These are phyloP conservation scores for Draba incana DNA, from an alignment of 345 rosid genomes.

Conservation along the genomic window DNA sequence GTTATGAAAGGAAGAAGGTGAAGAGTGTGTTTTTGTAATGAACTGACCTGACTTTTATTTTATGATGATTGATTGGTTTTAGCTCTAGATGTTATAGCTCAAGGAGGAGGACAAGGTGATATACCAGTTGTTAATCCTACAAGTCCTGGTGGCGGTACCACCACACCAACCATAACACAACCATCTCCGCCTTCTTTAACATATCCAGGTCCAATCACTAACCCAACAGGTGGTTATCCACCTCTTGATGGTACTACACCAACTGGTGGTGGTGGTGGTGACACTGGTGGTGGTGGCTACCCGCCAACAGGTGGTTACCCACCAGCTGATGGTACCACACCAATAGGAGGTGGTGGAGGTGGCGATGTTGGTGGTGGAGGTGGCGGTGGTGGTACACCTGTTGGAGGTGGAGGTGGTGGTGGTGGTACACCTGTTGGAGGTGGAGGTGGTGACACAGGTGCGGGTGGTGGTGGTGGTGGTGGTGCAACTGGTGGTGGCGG, in stretches of 20 bases:
- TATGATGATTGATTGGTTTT: constrained; percentile 35
- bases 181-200: constrained; percentile 43
- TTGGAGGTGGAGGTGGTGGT: constrained; percentile 41
- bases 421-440: constrained; percentile 40
- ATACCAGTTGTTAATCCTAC: constrained; percentile 80
- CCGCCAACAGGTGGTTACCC: constrained; percentile 42
- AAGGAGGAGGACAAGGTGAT: constrained; percentile 42
- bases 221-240: constrained; percentile 45
- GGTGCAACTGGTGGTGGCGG: neutral
- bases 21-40: neutral
- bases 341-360: constrained; percentile 26
- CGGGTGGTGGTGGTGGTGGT: constrained; percentile 4
- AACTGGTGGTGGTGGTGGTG: constrained; percentile 41
- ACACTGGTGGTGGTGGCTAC: constrained; percentile 35
- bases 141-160: constrained; percentile 52
- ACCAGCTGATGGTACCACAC: constrained; percentile 33
- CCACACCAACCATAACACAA: constrained; percentile 55
- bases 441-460: neutral
- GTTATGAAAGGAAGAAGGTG: neutral
- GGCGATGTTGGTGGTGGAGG: neutral
- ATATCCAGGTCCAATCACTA: constrained; percentile 37
- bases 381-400: constrained; percentile 36
- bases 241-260: constrained; percentile 37
- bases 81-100: constrained; percentile 42
- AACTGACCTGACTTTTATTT: constrained; percentile 28